Evolutionary conservation across 805 yeast species (phyloP).

Genomic region (Metschnikowia baotianmanensis): DNA sequence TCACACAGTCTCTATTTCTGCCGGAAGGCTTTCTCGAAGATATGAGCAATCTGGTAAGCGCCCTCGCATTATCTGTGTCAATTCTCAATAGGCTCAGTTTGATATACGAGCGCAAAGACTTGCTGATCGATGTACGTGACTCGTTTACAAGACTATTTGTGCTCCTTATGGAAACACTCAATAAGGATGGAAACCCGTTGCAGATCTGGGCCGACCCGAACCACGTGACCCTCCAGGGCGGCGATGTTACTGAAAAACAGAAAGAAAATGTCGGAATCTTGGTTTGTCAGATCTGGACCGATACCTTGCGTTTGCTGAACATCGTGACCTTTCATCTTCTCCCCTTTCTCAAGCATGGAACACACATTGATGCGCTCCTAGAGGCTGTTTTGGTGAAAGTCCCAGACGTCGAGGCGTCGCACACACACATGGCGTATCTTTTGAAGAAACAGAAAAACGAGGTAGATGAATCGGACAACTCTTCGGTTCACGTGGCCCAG

Average conservation of each 20-base stretch:
- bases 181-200: slow-evolving; percentile 14
- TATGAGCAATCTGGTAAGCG: slow-evolving; percentile 13
- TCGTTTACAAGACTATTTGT: slow-evolving; percentile 22
- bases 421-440: slow-evolving; percentile 26
- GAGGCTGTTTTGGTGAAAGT: slow-evolving; percentile 20
- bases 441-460: slow-evolving; percentile 4
- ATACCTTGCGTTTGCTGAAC: slow-evolving; percentile 33
- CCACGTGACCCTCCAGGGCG: slow-evolving; percentile 20
- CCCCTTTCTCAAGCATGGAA: slow-evolving; percentile 24
- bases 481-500: slow-evolving; percentile 13
- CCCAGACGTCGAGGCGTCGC: slow-evolving; percentile 22
- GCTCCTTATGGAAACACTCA: slow-evolving; percentile 20
- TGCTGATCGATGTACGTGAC: slow-evolving; percentile 16
- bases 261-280: slow-evolving; percentile 27
- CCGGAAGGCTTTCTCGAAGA: slow-evolving; percentile 3
- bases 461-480: slow-evolving; percentile 8
- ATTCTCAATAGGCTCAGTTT: slow-evolving; percentile 24
- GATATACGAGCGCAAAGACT: slow-evolving; percentile 19
- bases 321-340: slow-evolving; percentile 25
- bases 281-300: slow-evolving; percentile 35
- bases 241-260: slow-evolving; percentile 17
- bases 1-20: slow-evolving; percentile 2
- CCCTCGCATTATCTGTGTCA: slow-evolving; percentile 15
- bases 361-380: slow-evolving; percentile 20
- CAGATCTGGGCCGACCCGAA: slow-evolving; percentile 39